Conservation (phyloP, 2,329 filamentous ascomycete genomes). For the Clonostachys chloroleuca region DNA sequence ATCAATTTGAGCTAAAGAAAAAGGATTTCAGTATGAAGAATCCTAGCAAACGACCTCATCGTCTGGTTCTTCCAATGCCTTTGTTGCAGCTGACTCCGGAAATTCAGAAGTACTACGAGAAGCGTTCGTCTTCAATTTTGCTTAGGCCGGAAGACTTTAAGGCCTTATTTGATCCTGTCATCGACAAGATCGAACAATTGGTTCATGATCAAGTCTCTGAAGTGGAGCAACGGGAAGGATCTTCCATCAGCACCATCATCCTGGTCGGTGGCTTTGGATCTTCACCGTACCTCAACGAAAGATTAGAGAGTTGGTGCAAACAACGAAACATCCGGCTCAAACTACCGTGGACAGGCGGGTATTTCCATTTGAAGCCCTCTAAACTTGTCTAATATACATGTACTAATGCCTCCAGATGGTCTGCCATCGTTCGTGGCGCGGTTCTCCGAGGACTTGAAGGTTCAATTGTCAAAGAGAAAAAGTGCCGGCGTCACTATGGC, state of each 20-base stretch:
- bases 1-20: background rate
- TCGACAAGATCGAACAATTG: background rate
- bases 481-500: slow-evolving; percentile 2
- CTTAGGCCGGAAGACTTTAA: background rate
- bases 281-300: slow-evolving; percentile 52
- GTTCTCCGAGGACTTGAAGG: slow-evolving; percentile 72
- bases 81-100: background rate
- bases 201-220: background rate
- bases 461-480: slow-evolving; percentile 55
- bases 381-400: slow-evolving; percentile 8
- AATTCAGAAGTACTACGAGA: background rate
- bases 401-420: slow-evolving; percentile 50
- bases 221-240: background rate
- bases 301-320: slow-evolving; percentile 1
- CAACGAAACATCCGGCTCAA: background rate
- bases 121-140: background rate
- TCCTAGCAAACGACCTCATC: background rate
- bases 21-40: background rate
- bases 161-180: background rate
- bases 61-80: background rate
- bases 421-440: slow-evolving; percentile 72
- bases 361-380: no score
- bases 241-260: slow-evolving; percentile 44
- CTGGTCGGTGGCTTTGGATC: slow-evolving; percentile 80
- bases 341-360: slow-evolving; percentile 1